phyloP scores from a whole-genome alignment of 2,329 filamentous ascomycete species.

The Magnaporthales sp. region DNA sequence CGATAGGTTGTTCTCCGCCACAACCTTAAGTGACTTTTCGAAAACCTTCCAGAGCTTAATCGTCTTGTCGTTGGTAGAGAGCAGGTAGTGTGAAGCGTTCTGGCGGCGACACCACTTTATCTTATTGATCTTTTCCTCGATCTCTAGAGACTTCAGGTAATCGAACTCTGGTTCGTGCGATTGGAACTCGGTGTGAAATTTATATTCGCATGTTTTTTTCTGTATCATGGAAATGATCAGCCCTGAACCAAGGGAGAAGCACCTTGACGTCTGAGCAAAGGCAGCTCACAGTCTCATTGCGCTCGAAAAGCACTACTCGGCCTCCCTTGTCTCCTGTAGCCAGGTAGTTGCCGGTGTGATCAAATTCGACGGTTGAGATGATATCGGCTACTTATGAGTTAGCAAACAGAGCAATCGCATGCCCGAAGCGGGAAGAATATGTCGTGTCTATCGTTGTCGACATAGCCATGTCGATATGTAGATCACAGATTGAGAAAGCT shows the following conservation, averaged over 20 bases:
- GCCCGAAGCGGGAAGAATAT: neutral
- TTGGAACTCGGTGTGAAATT: constrained; percentile 99
- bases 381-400: constrained; percentile 57
- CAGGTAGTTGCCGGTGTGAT: constrained; percentile 82
- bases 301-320: constrained; percentile 76
- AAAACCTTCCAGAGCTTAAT: constrained; percentile 99
- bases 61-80: constrained; percentile 99
- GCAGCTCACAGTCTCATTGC: constrained; percentile 81
- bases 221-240: constrained; percentile 33
- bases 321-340: constrained; percentile 87
- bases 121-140: constrained; percentile 99
- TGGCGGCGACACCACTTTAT: constrained; percentile 99
- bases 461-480: neutral
- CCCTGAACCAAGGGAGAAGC: neutral
- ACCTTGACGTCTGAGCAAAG: neutral
- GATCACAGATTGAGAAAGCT: constrained; percentile 13
- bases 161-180: constrained; percentile 99
- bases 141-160: constrained; percentile 97
- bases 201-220: constrained; percentile 99
- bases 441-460: neutral
- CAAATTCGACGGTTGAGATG: constrained; percentile 85
- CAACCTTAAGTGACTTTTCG: constrained; percentile 97
- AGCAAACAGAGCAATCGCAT: neutral
- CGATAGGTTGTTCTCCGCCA: constrained; percentile 97
- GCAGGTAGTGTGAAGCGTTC: constrained; percentile 95